These are phyloP conservation scores for Beauveria varroae DNA, from an alignment of 2,329 filamentous ascomycete species.

Conservation along the genomic window DNA sequence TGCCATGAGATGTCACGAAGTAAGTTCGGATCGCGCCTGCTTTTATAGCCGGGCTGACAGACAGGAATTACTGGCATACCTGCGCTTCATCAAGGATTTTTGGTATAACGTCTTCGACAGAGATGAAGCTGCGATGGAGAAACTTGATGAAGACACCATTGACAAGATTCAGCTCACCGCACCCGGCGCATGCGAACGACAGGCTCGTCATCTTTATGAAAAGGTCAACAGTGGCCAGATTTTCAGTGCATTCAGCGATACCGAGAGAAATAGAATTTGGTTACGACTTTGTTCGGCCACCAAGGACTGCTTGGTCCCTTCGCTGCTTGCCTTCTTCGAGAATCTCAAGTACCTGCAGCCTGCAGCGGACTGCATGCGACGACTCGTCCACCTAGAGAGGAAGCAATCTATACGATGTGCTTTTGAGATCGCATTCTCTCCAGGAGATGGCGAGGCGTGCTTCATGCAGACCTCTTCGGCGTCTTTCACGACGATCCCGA, in stretches of 20 bases:
- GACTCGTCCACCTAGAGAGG: too few species aligned
- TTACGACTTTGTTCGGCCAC: too few species aligned
- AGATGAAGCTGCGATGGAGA: slow-evolving; percentile 20
- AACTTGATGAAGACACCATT: slow-evolving; percentile 23
- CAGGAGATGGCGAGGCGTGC: neutral
- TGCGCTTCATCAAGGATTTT: slow-evolving; percentile 24
- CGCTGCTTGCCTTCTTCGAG: too few species aligned
- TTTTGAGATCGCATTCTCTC: too few species aligned
- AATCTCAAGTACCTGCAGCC: too few species aligned
- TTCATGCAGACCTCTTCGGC: slow-evolving; percentile 8
- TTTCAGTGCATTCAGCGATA: too few species aligned
- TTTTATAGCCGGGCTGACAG: slow-evolving; percentile 9
- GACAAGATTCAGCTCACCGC: slow-evolving; percentile 25
- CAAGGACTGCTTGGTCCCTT: too few species aligned
- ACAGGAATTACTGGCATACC: slow-evolving; percentile 25
- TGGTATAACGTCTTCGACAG: slow-evolving; percentile 23
- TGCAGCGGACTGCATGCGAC: too few species aligned
- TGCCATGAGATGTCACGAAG: slow-evolving; percentile 18
- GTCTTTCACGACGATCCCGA: neutral
- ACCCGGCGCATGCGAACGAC: slow-evolving; percentile 18
- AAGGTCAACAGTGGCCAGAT: too few species aligned
- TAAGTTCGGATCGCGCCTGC: slow-evolving; percentile 17
- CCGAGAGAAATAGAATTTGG: too few species aligned
- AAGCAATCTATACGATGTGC: too few species aligned
- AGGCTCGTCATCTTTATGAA: too few species aligned